Conservation (phyloP, 345 rosid species). For the Populus nigra region DNA sequence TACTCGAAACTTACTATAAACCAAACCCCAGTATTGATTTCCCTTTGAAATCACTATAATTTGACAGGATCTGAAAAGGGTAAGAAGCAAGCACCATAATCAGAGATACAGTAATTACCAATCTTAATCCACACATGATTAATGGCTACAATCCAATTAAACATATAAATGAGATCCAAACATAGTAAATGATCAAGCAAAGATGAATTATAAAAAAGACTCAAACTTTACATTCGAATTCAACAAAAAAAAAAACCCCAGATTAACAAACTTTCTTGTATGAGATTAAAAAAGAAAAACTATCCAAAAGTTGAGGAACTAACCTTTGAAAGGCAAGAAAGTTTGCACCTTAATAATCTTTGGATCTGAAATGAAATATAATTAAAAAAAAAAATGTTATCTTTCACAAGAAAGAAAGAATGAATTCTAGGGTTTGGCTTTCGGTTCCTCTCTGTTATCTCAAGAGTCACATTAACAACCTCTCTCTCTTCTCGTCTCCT, state of each 20-base stretch:
- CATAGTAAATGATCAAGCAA: not conserved
- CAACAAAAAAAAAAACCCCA: not conserved
- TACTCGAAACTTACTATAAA: conserved; percentile 12
- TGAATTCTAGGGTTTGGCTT: conserved; percentile 47
- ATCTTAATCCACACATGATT: conserved; percentile 1
- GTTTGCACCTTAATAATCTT: conserved; percentile 8
- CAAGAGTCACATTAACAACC: conserved; percentile 16
- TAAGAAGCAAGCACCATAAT: conserved; percentile 23
- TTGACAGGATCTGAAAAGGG: conserved; percentile 44
- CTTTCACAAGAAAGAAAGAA: conserved; percentile 15
- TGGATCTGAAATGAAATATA: conserved; percentile 28
- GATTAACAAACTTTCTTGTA: conserved; percentile 3
- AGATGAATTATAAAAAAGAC: not conserved
- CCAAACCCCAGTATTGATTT: conserved; percentile 14
- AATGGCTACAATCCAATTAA: conserved; percentile 11
- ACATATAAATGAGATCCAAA: conserved; percentile 25
- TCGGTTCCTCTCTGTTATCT: conserved; percentile 19
- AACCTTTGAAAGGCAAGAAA: conserved; percentile 22
- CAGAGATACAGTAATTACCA: conserved; percentile 6
- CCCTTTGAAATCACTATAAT: conserved; percentile 14
- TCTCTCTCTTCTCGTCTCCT: not conserved
- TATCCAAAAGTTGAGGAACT: conserved; percentile 9
- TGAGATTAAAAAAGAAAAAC: not conserved
- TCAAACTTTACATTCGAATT: not conserved
- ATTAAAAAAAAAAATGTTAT: not conserved